Conservation (phyloP, 176 grass and related monocot genomes). For the Sorghum bicolor region Sorghum_bicolor_NCBIv3 NC_012873.2:66443001-66443500, state of each 20-base stretch:
- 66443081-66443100: constrained; percentile 93
- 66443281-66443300: constrained; percentile 71
- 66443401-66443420: constrained; percentile 55
- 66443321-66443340: constrained; percentile 92
- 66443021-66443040: constrained; percentile 90
- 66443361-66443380: constrained; percentile 95
- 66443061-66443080: constrained; percentile 97
- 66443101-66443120: constrained; percentile 97
- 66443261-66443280: constrained; percentile 92
- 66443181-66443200: constrained; percentile 93
- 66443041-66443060: constrained; percentile 97
- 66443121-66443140: constrained; percentile 96
- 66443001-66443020: constrained; percentile 84
- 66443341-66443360: constrained; percentile 93
- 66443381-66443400: constrained; percentile 47
- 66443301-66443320: constrained; percentile 79
- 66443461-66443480: constrained; percentile 71
- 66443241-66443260: constrained; percentile 83
- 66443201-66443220: constrained; percentile 89
- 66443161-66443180: constrained; percentile 93
- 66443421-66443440: constrained; percentile 70
- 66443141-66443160: constrained; percentile 83
- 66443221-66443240: constrained; percentile 97
- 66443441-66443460: constrained; percentile 75
- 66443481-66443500: constrained; percentile 49